Evolutionary conservation across 2,329 filamentous ascomycete species (phyloP), one percentile per base, ranked within the genome.

Genomic region (Didymella lethalis): DNA sequence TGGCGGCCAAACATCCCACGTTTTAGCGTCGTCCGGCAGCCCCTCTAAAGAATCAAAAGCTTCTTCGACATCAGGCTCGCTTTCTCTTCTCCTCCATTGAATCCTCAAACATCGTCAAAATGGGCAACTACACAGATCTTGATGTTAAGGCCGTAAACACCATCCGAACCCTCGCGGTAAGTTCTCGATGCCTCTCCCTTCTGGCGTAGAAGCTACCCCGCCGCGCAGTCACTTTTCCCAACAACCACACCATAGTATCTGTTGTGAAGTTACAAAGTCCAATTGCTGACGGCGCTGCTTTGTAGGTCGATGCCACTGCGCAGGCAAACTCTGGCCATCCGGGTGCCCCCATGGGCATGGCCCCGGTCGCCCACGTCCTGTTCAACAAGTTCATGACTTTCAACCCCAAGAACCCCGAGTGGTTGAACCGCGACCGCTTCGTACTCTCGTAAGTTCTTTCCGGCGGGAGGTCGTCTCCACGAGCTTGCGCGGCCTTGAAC

Each of bases 381-480:
- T 99, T 92, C 85, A 96, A 97, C 88, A 96, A 95, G 82, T 96
- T 97, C 86, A 92, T 99, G 92, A 96, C 84, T 80, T 99, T 97
- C 88, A 99, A 98, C 90, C 95, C 95, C 75, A 96, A 97, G 90
- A 97, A 97, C 88, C 92, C 95, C 73, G 86, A 92, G 67, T 99
- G 93, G 93, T 76, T 95, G 74, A 98, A 98, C 88, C 90, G 95
- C 77, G 95, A 99, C 83, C 91, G 95, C 80, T 99, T 99, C 78
- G 93, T 99, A 64, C 93, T 99, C 79, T 99, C 95, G 93, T 97
- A 87, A 87, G 93, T 90, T 34, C 29, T 40, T 12, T n/a, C 14
- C 4, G 29, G 31, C 34, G n/a, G 11, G 12, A 8, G 16, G 28
- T 16, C 14, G 54, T 51, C 48, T 5, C 50, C 38, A 45, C 31